These are phyloP conservation scores for Amanita pallidorosea DNA, from an alignment of 768 basidiomycete genomes.

Conservation along the genomic window DNA sequence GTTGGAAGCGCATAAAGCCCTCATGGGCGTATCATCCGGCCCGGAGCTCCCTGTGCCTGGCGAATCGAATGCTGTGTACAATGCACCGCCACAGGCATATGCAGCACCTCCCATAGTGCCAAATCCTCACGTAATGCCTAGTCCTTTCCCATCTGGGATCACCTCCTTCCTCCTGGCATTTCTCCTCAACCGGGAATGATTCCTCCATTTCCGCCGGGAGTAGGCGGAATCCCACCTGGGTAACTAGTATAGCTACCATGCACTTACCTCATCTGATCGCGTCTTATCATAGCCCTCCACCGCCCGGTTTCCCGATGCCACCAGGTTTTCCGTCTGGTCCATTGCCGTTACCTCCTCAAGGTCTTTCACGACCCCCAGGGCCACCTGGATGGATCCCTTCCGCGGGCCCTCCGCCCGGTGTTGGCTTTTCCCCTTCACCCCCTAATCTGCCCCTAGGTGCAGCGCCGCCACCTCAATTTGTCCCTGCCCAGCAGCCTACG, in stretches of 20 bases:
- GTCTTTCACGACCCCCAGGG: neutral
- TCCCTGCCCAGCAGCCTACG: constrained; percentile 10
- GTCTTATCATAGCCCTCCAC: neutral
- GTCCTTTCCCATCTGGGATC: constrained; percentile 8
- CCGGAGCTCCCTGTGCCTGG: constrained; percentile 25
- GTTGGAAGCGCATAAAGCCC: constrained; percentile 79
- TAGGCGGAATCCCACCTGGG: constrained; percentile 3
- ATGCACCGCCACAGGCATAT: constrained; percentile 68
- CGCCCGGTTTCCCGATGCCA: constrained; percentile 3
- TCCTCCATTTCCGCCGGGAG: neutral
- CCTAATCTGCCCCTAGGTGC: constrained; percentile 8
- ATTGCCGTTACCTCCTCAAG: constrained; percentile 18
- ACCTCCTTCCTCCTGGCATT: constrained; percentile 2
- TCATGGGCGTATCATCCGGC: constrained; percentile 63
- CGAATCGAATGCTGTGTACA: constrained; percentile 50
- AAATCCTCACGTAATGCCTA: constrained; percentile 14
- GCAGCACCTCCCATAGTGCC: constrained; percentile 28
- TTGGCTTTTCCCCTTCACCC: constrained; percentile 12
- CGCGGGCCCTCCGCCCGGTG: constrained; percentile 7
- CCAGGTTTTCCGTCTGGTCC: constrained; percentile 11
- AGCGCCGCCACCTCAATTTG: constrained; percentile 11
- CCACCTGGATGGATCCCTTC: constrained; percentile 11
- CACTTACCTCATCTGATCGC: neutral
- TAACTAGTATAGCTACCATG: neutral
- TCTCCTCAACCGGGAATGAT: constrained; percentile 3